A percentile compares a stretch with the other conserved stretches of the same genome.
phyloP scores from a whole-genome alignment of 2,329 filamentous ascomycete genomes.

The Fusarium scirpi region DNA sequence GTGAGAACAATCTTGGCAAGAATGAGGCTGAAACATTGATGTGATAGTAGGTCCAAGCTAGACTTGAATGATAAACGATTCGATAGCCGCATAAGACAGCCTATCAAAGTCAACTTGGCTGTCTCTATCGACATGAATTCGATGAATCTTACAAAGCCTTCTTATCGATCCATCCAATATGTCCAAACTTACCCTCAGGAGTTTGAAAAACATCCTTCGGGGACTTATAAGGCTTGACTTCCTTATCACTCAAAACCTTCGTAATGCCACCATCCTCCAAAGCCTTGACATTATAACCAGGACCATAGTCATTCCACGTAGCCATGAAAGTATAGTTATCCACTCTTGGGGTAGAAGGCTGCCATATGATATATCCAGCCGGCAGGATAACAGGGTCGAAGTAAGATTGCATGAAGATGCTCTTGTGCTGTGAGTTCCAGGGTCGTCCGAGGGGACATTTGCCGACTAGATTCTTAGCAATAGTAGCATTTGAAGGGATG shows the following conservation, averaged over 20 bases:
- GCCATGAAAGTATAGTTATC: constrained; percentile 66
- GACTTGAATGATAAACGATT: not conserved
- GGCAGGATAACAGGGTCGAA: constrained; percentile 66
- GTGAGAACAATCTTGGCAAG: not conserved
- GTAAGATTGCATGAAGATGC: constrained; percentile 67
- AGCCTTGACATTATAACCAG: constrained; percentile 65
- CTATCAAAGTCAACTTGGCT: not conserved
- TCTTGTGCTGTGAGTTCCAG: constrained; percentile 70
- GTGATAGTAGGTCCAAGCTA: not conserved
- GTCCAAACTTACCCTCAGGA: constrained; percentile 22
- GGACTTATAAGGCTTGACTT: constrained; percentile 44
- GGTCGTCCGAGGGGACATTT: constrained; percentile 71
- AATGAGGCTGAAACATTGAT: not conserved
- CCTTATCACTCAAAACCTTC: constrained; percentile 57
- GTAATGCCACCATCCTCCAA: constrained; percentile 56
- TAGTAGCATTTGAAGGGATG: constrained; percentile 64
- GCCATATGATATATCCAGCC: constrained; percentile 62
- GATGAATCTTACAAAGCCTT: constrained; percentile 10
- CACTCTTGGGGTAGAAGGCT: constrained; percentile 11
- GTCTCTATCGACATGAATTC: not conserved
- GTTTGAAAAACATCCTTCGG: constrained; percentile 37
- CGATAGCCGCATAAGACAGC: not conserved
- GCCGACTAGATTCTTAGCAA: constrained; percentile 53
- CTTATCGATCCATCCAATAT: constrained; percentile 33
- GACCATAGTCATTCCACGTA: constrained; percentile 64